Percentiles rank a stretch among this genome's conserved stretches.
These are phyloP conservation scores for Hortaea werneckii DNA, from an alignment of 2,329 filamentous ascomycete genomes.

Conservation along the genomic window DNA sequence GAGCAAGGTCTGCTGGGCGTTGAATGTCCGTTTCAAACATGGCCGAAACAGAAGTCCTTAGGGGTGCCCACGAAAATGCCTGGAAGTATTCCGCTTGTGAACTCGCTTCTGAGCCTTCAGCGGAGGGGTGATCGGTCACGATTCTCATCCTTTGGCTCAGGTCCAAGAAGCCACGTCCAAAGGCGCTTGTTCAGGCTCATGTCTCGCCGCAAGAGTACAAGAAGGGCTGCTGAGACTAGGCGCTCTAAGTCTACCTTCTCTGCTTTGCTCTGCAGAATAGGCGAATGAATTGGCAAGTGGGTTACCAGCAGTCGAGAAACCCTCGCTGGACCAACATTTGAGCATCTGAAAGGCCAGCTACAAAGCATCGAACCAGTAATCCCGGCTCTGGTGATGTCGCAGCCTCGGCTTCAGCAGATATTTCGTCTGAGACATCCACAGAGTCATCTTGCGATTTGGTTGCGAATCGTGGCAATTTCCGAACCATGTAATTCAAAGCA, in stretches of 20 bases:
- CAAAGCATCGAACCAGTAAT: slow-evolving; percentile 80
- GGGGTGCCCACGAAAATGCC: slow-evolving; percentile 61
- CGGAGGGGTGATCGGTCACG: slow-evolving; percentile 22
- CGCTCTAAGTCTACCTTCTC: slow-evolving; percentile 68
- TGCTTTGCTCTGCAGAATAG: slow-evolving; percentile 65
- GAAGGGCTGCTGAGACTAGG: slow-evolving; percentile 70
- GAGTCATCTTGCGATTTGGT: slow-evolving; percentile 7
- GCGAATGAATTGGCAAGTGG: slow-evolving; percentile 74
- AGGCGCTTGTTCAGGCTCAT: slow-evolving; percentile 93
- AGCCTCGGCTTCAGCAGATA: slow-evolving; percentile 49
- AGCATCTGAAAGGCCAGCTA: slow-evolving; percentile 75
- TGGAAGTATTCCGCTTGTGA: slow-evolving; percentile 64
- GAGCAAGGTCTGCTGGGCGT: slow-evolving; percentile 58
- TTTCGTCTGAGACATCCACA: not conserved
- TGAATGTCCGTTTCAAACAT: slow-evolving; percentile 55
- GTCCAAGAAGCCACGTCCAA: slow-evolving; percentile 94
- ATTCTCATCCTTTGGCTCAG: slow-evolving; percentile 41
- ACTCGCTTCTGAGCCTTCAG: not conserved
- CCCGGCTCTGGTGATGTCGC: slow-evolving; percentile 85
- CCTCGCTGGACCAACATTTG: slow-evolving; percentile 88
- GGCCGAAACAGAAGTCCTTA: slow-evolving; percentile 63
- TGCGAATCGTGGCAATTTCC: slow-evolving; percentile 65
- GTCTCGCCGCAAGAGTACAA: slow-evolving; percentile 78
- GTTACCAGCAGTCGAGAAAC: slow-evolving; percentile 88
- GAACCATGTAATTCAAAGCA: slow-evolving; percentile 73